A percentile compares a stretch with the other conserved stretches of the same genome.
These are phyloP conservation scores for Lasiosphaeriaceae sp. DNA, from an alignment of 495 filamentous ascomycete genomes.

Conservation along the genomic window DNA sequence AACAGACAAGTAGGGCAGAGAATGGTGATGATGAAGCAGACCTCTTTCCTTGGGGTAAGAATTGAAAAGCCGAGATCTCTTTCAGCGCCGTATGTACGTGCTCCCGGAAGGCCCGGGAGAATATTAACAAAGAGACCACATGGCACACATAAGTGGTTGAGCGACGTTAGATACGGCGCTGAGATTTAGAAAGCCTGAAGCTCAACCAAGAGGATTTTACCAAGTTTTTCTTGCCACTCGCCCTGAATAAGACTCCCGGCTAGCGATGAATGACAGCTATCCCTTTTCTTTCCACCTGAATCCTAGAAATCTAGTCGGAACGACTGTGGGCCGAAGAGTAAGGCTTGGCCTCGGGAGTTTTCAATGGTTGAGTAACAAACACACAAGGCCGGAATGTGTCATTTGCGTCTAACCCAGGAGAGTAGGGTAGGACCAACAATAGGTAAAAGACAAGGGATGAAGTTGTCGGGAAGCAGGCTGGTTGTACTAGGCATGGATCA, in stretches of 20 bases:
- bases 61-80: no score
- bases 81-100: no score
- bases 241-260: not conserved
- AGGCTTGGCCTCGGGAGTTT: not conserved
- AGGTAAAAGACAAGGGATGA: not conserved
- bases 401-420: not conserved
- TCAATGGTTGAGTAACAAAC: not conserved
- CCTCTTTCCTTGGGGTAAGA: no score
- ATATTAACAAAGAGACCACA: not conserved
- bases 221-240: not conserved
- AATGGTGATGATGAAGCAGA: no score
- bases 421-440: not conserved
- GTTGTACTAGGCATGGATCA: constrained; percentile 18
- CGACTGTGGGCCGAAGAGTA: not conserved
- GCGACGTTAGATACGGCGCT: not conserved
- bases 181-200: not conserved
- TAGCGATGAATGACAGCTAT: not conserved
- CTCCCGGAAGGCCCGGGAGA: not conserved
- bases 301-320: constrained; percentile 4
- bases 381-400: no score
- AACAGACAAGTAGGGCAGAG: no score
- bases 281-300: not conserved
- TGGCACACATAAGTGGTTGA: not conserved
- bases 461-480: not conserved
- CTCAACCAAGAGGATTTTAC: not conserved